Conservation (phyloP, 805 yeast species). For the Metschnikowia dekortorum region DNA sequence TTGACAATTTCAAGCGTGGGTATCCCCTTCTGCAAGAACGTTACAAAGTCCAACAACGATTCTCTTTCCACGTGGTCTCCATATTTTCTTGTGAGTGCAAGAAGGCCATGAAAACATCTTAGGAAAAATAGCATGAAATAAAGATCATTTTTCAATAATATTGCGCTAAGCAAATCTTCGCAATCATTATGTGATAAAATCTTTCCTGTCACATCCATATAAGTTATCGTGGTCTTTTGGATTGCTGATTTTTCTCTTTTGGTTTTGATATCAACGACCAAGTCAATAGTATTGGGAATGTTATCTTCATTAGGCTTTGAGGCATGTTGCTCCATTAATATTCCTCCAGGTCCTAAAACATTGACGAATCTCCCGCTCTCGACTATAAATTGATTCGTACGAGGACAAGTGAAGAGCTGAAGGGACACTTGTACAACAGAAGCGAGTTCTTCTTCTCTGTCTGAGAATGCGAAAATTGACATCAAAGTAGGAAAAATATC, state of each 20-base stretch:
- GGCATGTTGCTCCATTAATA: constrained; percentile 39
- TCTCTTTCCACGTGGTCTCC: constrained; percentile 70
- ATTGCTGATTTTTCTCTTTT: constrained; percentile 20
- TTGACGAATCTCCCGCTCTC: constrained; percentile 19
- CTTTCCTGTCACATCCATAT: constrained; percentile 27
- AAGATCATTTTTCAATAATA: constrained; percentile 36
- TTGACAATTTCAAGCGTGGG: constrained; percentile 41
- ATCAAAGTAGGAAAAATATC: constrained; percentile 50
- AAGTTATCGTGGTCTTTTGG: constrained; percentile 27
- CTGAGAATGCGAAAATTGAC: constrained; percentile 43
- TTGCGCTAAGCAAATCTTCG: constrained; percentile 11
- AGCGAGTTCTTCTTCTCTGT: constrained; percentile 47
- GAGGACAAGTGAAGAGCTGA: constrained; percentile 44
- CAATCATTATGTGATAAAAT: constrained; percentile 24
- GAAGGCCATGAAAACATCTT: constrained; percentile 54
- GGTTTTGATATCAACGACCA: constrained; percentile 14
- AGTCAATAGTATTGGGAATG: constrained; percentile 27
- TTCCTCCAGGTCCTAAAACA: constrained; percentile 45
- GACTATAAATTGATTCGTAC: constrained; percentile 30
- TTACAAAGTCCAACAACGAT: constrained; percentile 39
- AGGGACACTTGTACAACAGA: constrained; percentile 29
- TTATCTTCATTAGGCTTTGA: constrained; percentile 35
- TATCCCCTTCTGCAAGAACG: constrained; percentile 47
- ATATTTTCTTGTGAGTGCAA: constrained; percentile 50
- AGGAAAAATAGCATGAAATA: constrained; percentile 43